Conservation (phyloP, 2,329 filamentous ascomycete species). For the Cladosporium sp. region DNA sequence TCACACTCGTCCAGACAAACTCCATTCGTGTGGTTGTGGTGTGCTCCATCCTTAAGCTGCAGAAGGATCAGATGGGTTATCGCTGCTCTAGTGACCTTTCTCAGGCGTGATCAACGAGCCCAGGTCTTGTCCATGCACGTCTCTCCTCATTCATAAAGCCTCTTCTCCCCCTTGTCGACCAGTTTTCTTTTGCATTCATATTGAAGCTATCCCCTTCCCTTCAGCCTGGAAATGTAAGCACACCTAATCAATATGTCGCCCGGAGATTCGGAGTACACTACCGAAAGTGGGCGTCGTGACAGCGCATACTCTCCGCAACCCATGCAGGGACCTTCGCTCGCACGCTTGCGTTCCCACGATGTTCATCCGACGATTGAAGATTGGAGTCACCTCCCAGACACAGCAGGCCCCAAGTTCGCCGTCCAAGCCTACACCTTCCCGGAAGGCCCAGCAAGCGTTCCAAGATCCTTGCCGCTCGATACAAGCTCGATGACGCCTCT, state of each 20-base stretch:
- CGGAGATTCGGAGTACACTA: slow-evolving; percentile 2
- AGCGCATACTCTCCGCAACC: slow-evolving; percentile 6
- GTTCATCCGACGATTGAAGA: slow-evolving; percentile 1
- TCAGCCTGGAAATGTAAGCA: neutral
- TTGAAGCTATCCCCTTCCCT: neutral
- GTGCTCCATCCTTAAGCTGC: neutral
- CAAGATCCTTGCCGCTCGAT: neutral
- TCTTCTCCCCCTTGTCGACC: neutral
- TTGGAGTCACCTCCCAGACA: slow-evolving; percentile 1
- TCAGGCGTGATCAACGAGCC: neutral
- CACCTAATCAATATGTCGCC: neutral
- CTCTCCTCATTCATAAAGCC: neutral
- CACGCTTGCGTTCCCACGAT: neutral
- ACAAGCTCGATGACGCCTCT: slow-evolving; percentile 4
- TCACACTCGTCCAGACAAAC: neutral
- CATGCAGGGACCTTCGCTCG: slow-evolving; percentile 7
- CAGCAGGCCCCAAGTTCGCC: neutral
- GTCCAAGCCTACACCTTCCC: neutral
- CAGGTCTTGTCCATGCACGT: neutral
- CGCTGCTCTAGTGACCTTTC: neutral
- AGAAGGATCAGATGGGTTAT: neutral
- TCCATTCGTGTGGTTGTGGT: neutral
- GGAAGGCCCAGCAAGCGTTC: slow-evolving; percentile 2
- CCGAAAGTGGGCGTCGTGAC: slow-evolving; percentile 13
- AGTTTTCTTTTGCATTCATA: neutral